Percentiles rank a stretch among this genome's conserved stretches.
Evolutionary conservation across 2,329 filamentous ascomycete species (phyloP).

Genomic region (Penicillium sp.): DNA sequence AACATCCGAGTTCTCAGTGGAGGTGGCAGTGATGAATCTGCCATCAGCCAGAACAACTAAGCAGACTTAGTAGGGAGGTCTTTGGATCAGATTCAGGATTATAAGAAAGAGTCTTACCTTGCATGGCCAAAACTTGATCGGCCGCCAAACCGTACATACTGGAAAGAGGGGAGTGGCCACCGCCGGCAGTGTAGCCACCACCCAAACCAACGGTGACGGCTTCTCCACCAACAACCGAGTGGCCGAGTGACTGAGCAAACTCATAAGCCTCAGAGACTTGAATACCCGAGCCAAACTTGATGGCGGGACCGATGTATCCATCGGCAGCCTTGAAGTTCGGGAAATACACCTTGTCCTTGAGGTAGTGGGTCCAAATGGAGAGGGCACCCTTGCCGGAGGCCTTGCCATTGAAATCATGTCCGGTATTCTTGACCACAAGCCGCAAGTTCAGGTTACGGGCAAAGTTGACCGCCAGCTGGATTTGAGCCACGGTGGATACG

Average conservation of each 20-base stretch:
- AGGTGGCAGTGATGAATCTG: slow-evolving; percentile 20
- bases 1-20: slow-evolving; percentile 37
- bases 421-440: slow-evolving; percentile 43
- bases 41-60: slow-evolving; percentile 17
- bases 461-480: slow-evolving; percentile 30
- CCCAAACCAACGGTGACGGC: slow-evolving; percentile 51
- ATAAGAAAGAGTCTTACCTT: slow-evolving; percentile 24
- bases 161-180: slow-evolving; percentile 44
- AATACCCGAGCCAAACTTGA: slow-evolving; percentile 55
- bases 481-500: slow-evolving; percentile 29
- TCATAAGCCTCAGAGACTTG: slow-evolving; percentile 50
- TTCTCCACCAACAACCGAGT: slow-evolving; percentile 53
- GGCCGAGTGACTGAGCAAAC: slow-evolving; percentile 43
- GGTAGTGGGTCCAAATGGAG: slow-evolving; percentile 25
- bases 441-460: slow-evolving; percentile 28
- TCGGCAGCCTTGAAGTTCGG: slow-evolving; percentile 31
- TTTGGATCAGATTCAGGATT: not conserved
- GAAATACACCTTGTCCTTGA: slow-evolving; percentile 30
- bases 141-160: slow-evolving; percentile 55
- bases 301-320: slow-evolving; percentile 49
- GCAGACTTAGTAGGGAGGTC: not conserved
- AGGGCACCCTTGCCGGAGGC: slow-evolving; percentile 56
- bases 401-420: slow-evolving; percentile 50
- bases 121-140: slow-evolving; percentile 54
- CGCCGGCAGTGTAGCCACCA: slow-evolving; percentile 46